Percentiles rank a stretch among this genome's conserved stretches.
Evolutionary conservation across 352 stramenopile species (phyloP).

Genomic region (Pseudoperonospora humuli): DNA sequence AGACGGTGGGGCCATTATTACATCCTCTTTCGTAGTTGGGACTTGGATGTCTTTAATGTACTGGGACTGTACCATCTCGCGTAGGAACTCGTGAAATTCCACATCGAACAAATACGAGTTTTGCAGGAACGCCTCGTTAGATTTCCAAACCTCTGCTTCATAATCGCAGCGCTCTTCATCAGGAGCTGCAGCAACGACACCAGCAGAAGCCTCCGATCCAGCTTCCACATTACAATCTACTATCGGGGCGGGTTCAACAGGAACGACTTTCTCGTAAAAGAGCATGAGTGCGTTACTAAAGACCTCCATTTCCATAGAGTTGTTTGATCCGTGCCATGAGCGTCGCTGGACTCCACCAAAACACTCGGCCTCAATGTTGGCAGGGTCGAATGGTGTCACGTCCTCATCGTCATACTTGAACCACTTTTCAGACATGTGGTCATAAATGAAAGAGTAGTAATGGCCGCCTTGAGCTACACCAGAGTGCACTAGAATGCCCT

Average conservation of each 20-base stretch:
- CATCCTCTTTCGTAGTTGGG: slow-evolving; percentile 7
- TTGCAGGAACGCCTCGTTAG: slow-evolving; percentile 91
- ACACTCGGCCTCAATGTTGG: slow-evolving; percentile 94
- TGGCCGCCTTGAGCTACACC: slow-evolving; percentile 97
- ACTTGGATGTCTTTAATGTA: slow-evolving; percentile 50
- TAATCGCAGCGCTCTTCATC: slow-evolving; percentile 66
- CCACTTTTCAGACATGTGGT: slow-evolving; percentile 91
- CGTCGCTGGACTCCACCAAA: slow-evolving; percentile 95
- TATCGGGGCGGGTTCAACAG: slow-evolving; percentile 30
- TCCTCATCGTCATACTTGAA: slow-evolving; percentile 99
- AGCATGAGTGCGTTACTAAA: slow-evolving; percentile 98
- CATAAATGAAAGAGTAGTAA: slow-evolving; percentile 95
- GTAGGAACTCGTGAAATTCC: slow-evolving; percentile 94
- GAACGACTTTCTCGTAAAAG: slow-evolving; percentile 97
- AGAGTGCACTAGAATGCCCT: slow-evolving; percentile 96
- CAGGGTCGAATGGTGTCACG: slow-evolving; percentile 95
- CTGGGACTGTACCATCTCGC: slow-evolving; percentile 80
- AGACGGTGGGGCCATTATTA: slow-evolving; percentile 17
- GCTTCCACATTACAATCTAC: slow-evolving; percentile 1
- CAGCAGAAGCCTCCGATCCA: slow-evolving; percentile 5
- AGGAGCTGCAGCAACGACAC: slow-evolving; percentile 16
- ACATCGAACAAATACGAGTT: slow-evolving; percentile 94
- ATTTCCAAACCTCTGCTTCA: slow-evolving; percentile 88
- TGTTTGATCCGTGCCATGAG: slow-evolving; percentile 91
- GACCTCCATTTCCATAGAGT: slow-evolving; percentile 96